phyloP scores from a whole-genome alignment of 306 rosid species.

The Oemleria cerasiformis region DNA sequence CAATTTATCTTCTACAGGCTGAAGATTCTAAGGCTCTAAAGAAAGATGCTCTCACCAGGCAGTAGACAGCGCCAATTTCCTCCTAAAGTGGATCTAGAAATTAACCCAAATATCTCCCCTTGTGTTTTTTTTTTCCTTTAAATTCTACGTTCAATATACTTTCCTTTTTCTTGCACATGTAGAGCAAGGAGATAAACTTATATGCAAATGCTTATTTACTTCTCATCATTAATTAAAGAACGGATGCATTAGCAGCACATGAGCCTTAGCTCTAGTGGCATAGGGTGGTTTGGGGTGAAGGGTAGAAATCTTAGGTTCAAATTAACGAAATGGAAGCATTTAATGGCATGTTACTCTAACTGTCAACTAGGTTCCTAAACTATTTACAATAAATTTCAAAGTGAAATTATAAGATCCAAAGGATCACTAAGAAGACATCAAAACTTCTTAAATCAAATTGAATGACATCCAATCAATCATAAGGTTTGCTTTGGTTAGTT shows the following conservation, averaged over 20 bases:
- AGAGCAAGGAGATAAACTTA: background rate
- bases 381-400: background rate
- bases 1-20: conserved; percentile 35
- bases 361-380: conserved; percentile 16
- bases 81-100: conserved; percentile 20
- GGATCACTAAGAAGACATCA: background rate
- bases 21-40: conserved; percentile 36
- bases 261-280: background rate
- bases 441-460: background rate
- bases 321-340: conserved; percentile 1
- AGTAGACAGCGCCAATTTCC: conserved; percentile 14
- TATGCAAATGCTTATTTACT: background rate
- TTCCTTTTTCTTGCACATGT: conserved; percentile 15
- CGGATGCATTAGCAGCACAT: background rate
- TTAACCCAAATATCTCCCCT: conserved; percentile 4
- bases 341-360: background rate
- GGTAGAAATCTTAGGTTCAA: conserved; percentile 2
- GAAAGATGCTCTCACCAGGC: conserved; percentile 20
- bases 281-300: background rate
- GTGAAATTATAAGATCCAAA: background rate
- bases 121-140: background rate
- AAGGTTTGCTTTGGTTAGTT: background rate
- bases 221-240: conserved; percentile 9
- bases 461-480: background rate
- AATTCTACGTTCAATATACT: conserved; percentile 10